phyloP scores from a whole-genome alignment of 2,329 filamentous ascomycete genomes.

The Ramularia collo-cygni region DNA sequence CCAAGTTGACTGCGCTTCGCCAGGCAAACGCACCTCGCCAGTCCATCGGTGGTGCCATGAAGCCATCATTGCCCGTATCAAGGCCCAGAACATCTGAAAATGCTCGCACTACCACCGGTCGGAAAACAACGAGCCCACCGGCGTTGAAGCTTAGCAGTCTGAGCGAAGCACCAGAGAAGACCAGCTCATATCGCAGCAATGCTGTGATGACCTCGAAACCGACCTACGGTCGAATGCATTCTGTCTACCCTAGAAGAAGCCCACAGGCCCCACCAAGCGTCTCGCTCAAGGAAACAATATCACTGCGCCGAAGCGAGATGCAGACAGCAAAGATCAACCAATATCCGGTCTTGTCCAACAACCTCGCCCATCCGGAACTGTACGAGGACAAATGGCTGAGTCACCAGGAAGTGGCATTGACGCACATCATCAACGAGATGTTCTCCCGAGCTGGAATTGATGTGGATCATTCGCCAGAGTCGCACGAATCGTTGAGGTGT shows the following conservation, averaged over 20 bases:
- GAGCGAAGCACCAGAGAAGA: background rate
- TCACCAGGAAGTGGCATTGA: constrained; percentile 55
- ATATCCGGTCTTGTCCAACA: constrained; percentile 49
- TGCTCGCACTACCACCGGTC: no score
- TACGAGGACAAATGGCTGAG: constrained; percentile 59
- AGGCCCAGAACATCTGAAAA: background rate
- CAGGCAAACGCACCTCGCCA: background rate
- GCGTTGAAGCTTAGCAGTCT: background rate
- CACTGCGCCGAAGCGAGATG: constrained; percentile 5
- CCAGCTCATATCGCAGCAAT: no score
- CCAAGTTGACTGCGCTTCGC: background rate
- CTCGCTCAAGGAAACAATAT: background rate
- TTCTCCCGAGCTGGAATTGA: constrained; percentile 36
- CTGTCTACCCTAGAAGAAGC: background rate
- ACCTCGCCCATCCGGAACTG: constrained; percentile 49
- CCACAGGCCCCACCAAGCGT: background rate
- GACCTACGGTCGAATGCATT: background rate
- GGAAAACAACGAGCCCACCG: background rate
- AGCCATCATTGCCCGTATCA: background rate
- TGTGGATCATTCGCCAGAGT: background rate
- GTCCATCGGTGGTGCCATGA: background rate
- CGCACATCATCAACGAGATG: constrained; percentile 53
- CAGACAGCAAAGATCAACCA: constrained; percentile 17
- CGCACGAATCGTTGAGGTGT: constrained; percentile 33
- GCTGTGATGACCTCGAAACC: no score